These are phyloP conservation scores for Nicotiana undulata DNA, from an alignment of 257 asterid genomes.

Conservation along the genomic window DNA sequence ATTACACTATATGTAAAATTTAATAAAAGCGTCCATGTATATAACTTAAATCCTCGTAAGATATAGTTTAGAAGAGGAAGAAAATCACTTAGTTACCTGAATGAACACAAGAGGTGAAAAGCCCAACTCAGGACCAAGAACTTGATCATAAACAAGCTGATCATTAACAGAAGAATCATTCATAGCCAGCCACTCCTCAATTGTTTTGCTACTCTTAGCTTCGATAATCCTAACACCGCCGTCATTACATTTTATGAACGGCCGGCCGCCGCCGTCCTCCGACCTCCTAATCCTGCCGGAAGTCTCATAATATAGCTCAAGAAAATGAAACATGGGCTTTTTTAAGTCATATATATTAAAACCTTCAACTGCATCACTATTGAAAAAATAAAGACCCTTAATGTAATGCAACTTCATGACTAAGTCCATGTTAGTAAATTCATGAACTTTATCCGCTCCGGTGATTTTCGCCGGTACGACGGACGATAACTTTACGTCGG, in stretches of 20 bases:
- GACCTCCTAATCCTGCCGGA: constrained; percentile 53
- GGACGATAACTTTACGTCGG: constrained; percentile 21
- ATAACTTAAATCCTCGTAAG: no score
- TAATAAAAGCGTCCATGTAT: no score
- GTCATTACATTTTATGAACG: constrained; percentile 70
- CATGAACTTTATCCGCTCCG: constrained; percentile 33
- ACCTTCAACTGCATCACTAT: constrained; percentile 39
- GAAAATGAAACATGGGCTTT: constrained; percentile 44
- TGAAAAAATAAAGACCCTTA: constrained; percentile 51
- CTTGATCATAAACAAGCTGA: constrained; percentile 36
- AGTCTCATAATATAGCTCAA: constrained; percentile 26
- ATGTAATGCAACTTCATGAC: constrained; percentile 59
- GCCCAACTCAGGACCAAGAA: constrained; percentile 42
- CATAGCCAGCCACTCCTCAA: constrained; percentile 43
- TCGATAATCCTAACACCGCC: constrained; percentile 73
- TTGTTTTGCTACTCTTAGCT: constrained; percentile 46
- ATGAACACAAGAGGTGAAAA: constrained; percentile 61
- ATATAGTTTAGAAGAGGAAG: not conserved
- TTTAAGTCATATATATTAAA: constrained; percentile 35
- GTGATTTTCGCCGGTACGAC: constrained; percentile 74
- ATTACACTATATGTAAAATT: no score
- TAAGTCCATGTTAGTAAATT: constrained; percentile 41
- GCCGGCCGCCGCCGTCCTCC: constrained; percentile 24
- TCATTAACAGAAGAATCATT: not conserved
- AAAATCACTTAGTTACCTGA: constrained; percentile 34